phyloP scores from a whole-genome alignment of 495 filamentous ascomycete species.

The Zalerion maritima region DNA sequence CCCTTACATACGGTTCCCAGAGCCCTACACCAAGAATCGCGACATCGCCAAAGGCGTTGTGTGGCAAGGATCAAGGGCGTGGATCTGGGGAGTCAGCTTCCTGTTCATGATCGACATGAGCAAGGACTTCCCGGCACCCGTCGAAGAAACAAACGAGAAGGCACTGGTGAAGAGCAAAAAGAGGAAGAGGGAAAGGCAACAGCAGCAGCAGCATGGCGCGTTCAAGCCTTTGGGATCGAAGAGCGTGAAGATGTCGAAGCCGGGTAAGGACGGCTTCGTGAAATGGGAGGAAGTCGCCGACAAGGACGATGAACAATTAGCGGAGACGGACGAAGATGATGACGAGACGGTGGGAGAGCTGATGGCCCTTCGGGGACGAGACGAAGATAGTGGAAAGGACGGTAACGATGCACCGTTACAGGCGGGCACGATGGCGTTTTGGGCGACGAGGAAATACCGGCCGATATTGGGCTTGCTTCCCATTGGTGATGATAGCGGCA shows the following conservation, averaged over 20 bases:
- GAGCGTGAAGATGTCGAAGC: conserved; percentile 42
- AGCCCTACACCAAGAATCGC: conserved; percentile 49
- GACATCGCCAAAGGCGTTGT: conserved; percentile 70
- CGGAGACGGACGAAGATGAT: conserved; percentile 30
- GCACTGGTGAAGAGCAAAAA: conserved; percentile 20
- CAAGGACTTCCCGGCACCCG: conserved; percentile 39
- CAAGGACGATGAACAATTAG: conserved; percentile 23
- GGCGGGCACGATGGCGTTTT: conserved; percentile 31
- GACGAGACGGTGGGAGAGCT: conserved; percentile 22
- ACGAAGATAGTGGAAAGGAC: conserved; percentile 17
- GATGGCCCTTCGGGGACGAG: conserved; percentile 24
- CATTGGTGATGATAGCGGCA: conserved; percentile 29
- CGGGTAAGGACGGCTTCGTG: conserved; percentile 40
- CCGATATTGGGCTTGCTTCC: conserved; percentile 81
- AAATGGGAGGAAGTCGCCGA: conserved; percentile 45
- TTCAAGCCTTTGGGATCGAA: too few relatives aligned
- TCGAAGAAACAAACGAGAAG: conserved; percentile 10
- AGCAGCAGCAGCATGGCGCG: conserved; percentile 49
- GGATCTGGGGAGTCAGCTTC: conserved; percentile 76
- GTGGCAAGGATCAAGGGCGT: conserved; percentile 70
- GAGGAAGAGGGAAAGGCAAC: conserved; percentile 21
- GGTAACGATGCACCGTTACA: conserved; percentile 10
- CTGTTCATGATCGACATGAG: conserved; percentile 86
- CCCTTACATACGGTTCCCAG: conserved; percentile 56
- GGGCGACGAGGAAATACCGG: conserved; percentile 81